Percentiles rank a stretch among this genome's conserved stretches.
These are phyloP conservation scores for Brettanomyces bruxellensis DNA, from an alignment of 805 yeast genomes.

Conservation along the genomic window DNA sequence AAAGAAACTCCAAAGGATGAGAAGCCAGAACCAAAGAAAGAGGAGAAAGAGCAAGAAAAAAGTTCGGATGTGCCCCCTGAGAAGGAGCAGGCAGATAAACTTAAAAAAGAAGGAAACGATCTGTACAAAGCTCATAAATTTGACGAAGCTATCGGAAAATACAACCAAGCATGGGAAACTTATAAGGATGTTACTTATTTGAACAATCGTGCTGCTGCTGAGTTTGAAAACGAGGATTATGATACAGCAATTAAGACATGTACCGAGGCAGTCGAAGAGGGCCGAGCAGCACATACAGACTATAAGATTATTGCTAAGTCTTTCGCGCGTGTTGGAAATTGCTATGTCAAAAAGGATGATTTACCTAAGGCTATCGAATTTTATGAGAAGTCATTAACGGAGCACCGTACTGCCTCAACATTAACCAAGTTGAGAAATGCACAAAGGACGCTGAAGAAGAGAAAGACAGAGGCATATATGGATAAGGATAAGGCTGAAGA, in stretches of 20 bases:
- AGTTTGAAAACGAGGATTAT: conserved; percentile 88
- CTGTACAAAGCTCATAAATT: conserved; percentile 81
- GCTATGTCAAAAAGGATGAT: conserved; percentile 69
- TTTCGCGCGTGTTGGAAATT: conserved; percentile 82
- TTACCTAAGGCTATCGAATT: conserved; percentile 62
- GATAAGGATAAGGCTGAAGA: conserved; percentile 92
- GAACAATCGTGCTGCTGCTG: conserved; percentile 97
- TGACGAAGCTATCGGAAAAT: conserved; percentile 84
- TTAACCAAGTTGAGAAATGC: conserved; percentile 78
- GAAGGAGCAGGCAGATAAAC: conserved; percentile 51
- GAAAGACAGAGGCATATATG: conserved; percentile 70
- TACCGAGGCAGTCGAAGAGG: conserved; percentile 75
- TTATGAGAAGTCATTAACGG: conserved; percentile 89
- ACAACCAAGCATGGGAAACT: conserved; percentile 78
- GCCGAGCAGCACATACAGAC: conserved; percentile 85
- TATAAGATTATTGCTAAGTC: conserved; percentile 89
- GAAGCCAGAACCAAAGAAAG: conserved; percentile 22
- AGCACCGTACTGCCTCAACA: conserved; percentile 93
- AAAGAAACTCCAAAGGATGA: not conserved
- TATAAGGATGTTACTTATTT: conserved; percentile 82
- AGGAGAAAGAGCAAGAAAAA: conserved; percentile 21
- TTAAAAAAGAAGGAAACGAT: conserved; percentile 78
- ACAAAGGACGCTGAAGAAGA: conserved; percentile 75
- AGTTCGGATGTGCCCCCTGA: conserved; percentile 19
- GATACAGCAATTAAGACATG: conserved; percentile 81